Base-by-base conservation (phyloP, 306 rosid genomes). In the Adenanthera pavonina region DNA sequence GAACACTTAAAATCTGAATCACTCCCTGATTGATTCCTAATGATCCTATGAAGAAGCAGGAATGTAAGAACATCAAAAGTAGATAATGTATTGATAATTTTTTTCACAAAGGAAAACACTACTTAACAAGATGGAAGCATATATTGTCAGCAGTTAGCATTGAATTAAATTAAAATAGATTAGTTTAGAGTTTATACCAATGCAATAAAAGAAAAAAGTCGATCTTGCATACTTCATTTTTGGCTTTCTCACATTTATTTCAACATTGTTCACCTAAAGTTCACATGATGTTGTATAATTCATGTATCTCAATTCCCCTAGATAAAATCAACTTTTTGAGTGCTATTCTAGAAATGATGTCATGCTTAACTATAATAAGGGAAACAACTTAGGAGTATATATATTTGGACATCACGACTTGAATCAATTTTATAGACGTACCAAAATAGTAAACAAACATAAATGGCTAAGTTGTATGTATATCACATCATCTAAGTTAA, bases 241-340 rank as follows among this genome's bases (percentile, higher is more conserved):
- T 74, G 93, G 93, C 88, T 92, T 95, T 87, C 98, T 89, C 70
- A 86, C 66, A 88, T 89, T 95, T 44, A 92, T 89, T 76, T 97
- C 98, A 16, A 85, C 98, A 81, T 92, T 95, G 89, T 91, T 95
- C 61, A 92, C 91, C 99, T 93, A 81, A 69, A 52, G 15, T 12
- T 57, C 85, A 87, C 53, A 81, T 38, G 34, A 80, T 25, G 67
- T 48, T 12, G 13, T 25, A 47, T 49, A 46, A 76, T 8, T 7
- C 57, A 65, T 25, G 30, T 1, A 25, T 67, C 61, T 20, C 72
- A 17, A 80, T 61, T 78, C 66, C 10, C 36, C 4, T 12, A 34
- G 30, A 40, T 77, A 13, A 46, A 46, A 25, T 69, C 12, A 68
- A 69, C 6, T 73, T 51, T 13, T 51, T 44, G 19, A 30, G 49